Percentiles rank a stretch among this genome's conserved stretches.
phyloP scores from a whole-genome alignment of 306 rosid genomes.

The Clitoria ternatea region DNA sequence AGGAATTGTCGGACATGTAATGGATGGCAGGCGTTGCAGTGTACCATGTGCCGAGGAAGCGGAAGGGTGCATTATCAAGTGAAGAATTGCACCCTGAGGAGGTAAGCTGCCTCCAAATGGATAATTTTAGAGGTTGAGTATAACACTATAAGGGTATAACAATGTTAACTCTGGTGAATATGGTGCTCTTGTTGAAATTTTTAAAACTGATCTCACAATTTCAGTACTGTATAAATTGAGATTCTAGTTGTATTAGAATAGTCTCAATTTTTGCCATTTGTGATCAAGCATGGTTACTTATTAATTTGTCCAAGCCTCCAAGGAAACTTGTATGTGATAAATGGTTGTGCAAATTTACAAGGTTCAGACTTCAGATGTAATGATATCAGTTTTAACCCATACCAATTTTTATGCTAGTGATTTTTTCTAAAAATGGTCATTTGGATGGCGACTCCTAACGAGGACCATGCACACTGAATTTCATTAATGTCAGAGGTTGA shows the following conservation, averaged over 20 bases:
- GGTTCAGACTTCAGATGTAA: too few relatives aligned
- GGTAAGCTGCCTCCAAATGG: slow-evolving; percentile 38
- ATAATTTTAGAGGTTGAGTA: slow-evolving; percentile 13
- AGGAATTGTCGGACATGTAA: slow-evolving; percentile 83
- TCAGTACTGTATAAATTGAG: not conserved
- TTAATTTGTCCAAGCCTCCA: not conserved
- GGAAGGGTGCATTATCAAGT: slow-evolving; percentile 95
- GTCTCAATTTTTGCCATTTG: slow-evolving; percentile 9
- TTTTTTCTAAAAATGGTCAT: slow-evolving; percentile 11
- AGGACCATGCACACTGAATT: not conserved
- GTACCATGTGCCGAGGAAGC: slow-evolving; percentile 84
- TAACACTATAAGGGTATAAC: slow-evolving; percentile 9
- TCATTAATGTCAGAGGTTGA: slow-evolving; percentile 4
- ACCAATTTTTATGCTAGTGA: not conserved
- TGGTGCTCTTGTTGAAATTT: not conserved
- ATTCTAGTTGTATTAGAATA: not conserved
- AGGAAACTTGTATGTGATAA: slow-evolving; percentile 17
- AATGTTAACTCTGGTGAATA: slow-evolving; percentile 1
- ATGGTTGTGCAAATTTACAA: not conserved
- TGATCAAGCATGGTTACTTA: not conserved
- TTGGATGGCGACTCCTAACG: not conserved
- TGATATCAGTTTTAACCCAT: not conserved
- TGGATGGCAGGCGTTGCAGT: slow-evolving; percentile 94
- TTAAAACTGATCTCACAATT: slow-evolving; percentile 5
- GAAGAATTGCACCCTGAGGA: slow-evolving; percentile 60